These are phyloP conservation scores for Cylindrotheca fusiformis DNA, from an alignment of 108 stramenopile species.

Conservation along the genomic window DNA sequence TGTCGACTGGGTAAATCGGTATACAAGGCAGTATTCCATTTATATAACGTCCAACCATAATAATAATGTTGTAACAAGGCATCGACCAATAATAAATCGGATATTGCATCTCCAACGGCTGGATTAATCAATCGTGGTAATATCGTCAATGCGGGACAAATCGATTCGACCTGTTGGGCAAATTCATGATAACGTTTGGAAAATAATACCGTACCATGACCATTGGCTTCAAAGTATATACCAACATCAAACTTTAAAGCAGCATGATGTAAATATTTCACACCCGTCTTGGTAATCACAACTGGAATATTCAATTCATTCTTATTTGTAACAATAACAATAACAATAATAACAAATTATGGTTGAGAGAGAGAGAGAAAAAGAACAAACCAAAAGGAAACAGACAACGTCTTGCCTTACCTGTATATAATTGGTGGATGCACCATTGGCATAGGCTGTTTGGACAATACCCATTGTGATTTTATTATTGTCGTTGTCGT, in stretches of 20 bases:
- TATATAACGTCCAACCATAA: conserved; percentile 64
- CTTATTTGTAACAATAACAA: no score
- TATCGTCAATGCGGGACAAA: conserved; percentile 26
- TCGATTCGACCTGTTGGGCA: conserved; percentile 16
- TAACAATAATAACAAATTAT: conserved; percentile 2
- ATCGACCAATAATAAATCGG: conserved; percentile 92
- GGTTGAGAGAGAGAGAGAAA: background rate
- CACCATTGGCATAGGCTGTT: conserved; percentile 99
- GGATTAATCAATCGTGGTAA: conserved; percentile 85
- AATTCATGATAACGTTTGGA: conserved; percentile 13
- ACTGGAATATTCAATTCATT: conserved; percentile 36
- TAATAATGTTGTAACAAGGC: conserved; percentile 45
- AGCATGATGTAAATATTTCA: conserved; percentile 95
- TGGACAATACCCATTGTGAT: conserved; percentile 93
- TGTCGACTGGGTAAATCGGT: conserved; percentile 92
- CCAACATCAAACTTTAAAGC: conserved; percentile 95
- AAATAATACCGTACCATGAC: conserved; percentile 98
- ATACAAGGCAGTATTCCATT: conserved; percentile 83
- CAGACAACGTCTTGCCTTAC: conserved; percentile 18
- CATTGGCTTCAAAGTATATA: conserved; percentile 99
- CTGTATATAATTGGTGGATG: conserved; percentile 83
- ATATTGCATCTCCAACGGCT: conserved; percentile 96
- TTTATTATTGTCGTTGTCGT: background rate
- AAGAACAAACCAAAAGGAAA: background rate
- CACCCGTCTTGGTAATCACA: conserved; percentile 92